Evolutionary conservation across 495 filamentous ascomycete genomes (phyloP), one percentile per base, ranked within the genome.

Genomic region (Talaromyces ruber): DNA sequence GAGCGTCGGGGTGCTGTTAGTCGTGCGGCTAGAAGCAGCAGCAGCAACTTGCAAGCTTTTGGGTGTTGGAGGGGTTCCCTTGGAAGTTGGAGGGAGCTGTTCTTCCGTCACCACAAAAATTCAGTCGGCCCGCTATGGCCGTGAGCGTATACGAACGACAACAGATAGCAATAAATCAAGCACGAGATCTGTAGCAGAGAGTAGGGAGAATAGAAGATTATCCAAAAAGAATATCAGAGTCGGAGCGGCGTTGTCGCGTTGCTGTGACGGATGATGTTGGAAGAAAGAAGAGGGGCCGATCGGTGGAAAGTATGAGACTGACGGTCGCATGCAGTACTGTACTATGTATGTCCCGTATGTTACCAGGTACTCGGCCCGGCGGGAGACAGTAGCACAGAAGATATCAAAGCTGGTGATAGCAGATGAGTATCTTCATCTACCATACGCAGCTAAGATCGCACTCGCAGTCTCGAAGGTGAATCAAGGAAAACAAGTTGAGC

Each of bases 11-110:
- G 14, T 34, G 56, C 11, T 58, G 56, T 7, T 58, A 29, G 56
- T 12, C n/a, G 56, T 58, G 56, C 30, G 51, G 51, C 14, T 26
- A 25, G 22, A n/a, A 28, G 22, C 16, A 9, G 47, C 18, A 21
- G 47, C 47, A 52, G 24, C 24, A 11, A 52, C 45, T 52, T 22
- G 47, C 47, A 54, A 54, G 51, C 51, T 54, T 54, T 54, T 54
- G 51, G 51, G 22, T 11, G 26, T 54, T 54, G 56, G 56, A 58
- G 29, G 56, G 56, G 56, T 58, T 58, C 18, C 25, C 55, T 30
- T 32, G 55, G 55, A 18, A 30, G 22, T 30, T 30, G 26, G 21
- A 58, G 37, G 26, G 21, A 58, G 37, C 56, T 37, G 56, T 18
- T 37, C 51, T 54, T 25, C 51, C 51, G 51, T 54, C 51, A 54